Evolutionary conservation across 805 yeast genomes (phyloP), one percentile per base, ranked within the genome.

Genomic region (Lipomyces japonicus): DNA sequence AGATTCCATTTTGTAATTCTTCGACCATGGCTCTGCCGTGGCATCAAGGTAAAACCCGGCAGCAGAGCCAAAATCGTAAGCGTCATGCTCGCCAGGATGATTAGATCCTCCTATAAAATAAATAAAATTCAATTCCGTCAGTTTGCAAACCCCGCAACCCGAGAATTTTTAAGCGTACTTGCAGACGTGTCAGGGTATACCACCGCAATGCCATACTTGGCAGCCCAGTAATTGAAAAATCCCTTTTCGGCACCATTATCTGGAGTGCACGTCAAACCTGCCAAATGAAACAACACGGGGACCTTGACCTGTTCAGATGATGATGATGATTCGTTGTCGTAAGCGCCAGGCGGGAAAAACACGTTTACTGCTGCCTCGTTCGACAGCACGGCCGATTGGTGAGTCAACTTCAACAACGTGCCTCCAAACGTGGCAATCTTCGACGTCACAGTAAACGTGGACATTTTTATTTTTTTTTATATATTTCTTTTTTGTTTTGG

Each of bases 181-280:
- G 98, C 97, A 6, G 97, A 90, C 2, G 98, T 93, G 68, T 91
- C 98, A 18, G 98, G 97, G 68, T 85, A 90, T 1, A 91, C 88
- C 16, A 91, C 70, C 0, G 95, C 95, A 66, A 91, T 82, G 3
- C 95, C 95, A 63, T 81, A 80, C 63, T 84, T 76, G 58, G 82
- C 79, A 5, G 95, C 95, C 65, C 82, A 83, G 49, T 81, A 78
- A 61, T 83, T 91, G 73, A 90, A 77, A 60, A 82, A 86, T 0
- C 96, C 95, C 75, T 93, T 93, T 66, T 93, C 97, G 7, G 90
- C 75, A 47, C 95, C 95, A 65, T 90, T 93, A 71, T 86, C 81
- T 42, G 96, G 96, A 1, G 95, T 82, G 67, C 97, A 91, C 0
- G 97, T 87, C 59, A 91, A 75, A 1, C 98, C 98, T 1, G 96